phyloP scores from a whole-genome alignment of 2,329 filamentous ascomycete genomes.

The Paecilomyces sp. region DNA sequence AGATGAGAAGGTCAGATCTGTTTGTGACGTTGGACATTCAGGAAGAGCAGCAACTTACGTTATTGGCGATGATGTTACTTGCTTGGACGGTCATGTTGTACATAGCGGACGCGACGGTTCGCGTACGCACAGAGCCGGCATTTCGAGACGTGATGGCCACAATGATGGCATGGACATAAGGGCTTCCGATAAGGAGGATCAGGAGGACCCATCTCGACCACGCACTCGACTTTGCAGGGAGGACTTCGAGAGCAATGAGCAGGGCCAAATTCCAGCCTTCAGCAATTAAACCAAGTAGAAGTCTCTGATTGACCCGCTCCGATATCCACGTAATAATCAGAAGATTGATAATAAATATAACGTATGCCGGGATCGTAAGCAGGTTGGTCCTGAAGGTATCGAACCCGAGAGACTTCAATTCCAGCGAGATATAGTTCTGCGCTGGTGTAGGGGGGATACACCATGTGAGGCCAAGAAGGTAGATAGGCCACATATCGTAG shows the following conservation, averaged over 20 bases:
- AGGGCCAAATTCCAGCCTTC: constrained; percentile 49
- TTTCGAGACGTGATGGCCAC: constrained; percentile 39
- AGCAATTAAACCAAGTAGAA: constrained; percentile 47
- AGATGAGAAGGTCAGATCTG: not conserved
- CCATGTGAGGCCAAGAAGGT: constrained; percentile 43
- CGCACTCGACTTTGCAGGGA: constrained; percentile 41
- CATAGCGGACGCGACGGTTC: constrained; percentile 37
- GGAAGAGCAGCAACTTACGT: constrained; percentile 20
- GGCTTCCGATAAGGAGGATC: constrained; percentile 48
- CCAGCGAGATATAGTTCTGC: constrained; percentile 31
- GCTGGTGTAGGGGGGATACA: constrained; percentile 31
- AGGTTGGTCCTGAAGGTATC: constrained; percentile 55
- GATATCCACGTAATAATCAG: constrained; percentile 48
- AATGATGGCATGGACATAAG: constrained; percentile 53
- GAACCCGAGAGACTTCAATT: constrained; percentile 49
- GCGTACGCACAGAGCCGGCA: constrained; percentile 34
- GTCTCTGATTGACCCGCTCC: constrained; percentile 49
- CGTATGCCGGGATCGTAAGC: constrained; percentile 54
- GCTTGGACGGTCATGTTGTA: constrained; percentile 42
- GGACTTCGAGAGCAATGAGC: constrained; percentile 44
- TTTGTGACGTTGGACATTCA: not conserved
- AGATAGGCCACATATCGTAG: constrained; percentile 53
- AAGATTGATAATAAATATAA: constrained; percentile 52
- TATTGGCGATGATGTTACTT: constrained; percentile 32
- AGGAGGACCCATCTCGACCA: constrained; percentile 49